These are phyloP conservation scores for Fusarium xylarioides DNA, from an alignment of 2,329 filamentous ascomycete genomes.

Conservation along the genomic window DNA sequence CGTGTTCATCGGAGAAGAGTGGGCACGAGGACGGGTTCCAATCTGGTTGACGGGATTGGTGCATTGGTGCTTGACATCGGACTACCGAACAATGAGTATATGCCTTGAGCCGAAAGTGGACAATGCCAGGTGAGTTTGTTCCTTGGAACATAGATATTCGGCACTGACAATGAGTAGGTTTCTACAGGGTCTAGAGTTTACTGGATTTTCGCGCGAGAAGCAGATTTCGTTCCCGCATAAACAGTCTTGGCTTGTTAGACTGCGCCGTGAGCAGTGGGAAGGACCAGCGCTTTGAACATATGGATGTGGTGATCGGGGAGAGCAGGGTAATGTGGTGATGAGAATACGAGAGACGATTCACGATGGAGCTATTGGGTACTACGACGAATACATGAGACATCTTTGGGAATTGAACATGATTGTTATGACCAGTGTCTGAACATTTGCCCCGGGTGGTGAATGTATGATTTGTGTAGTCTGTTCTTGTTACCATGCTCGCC, in stretches of 20 bases:
- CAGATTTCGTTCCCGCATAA: constrained; percentile 93
- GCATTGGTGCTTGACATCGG: constrained; percentile 84
- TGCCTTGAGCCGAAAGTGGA: constrained; percentile 91
- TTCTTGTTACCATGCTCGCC: neutral
- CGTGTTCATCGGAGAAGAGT: constrained; percentile 89
- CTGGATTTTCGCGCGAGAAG: constrained; percentile 86
- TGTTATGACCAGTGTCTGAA: fast-evolving
- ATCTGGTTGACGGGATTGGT: constrained; percentile 86
- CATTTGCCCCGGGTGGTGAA: fast-evolving
- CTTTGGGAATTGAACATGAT: neutral
- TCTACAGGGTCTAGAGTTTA: constrained; percentile 70
- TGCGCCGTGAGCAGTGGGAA: constrained; percentile 82
- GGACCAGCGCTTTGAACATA: constrained; percentile 65
- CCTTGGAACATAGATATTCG: fast-evolving
- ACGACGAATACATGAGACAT: neutral
- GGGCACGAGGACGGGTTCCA: constrained; percentile 83
- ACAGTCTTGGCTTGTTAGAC: constrained; percentile 84
- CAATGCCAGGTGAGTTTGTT: constrained; percentile 76
- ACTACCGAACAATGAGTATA: constrained; percentile 82
- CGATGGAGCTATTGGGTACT: neutral
- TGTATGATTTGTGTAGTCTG: no score
- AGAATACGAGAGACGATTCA: constrained; percentile 32
- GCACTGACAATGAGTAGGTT: constrained; percentile 43
- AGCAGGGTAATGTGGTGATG: neutral
- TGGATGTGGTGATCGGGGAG: neutral